Evolutionary conservation across 1,284 basidiomycete genomes (phyloP).

Genomic region (Tilletia indica): DNA sequence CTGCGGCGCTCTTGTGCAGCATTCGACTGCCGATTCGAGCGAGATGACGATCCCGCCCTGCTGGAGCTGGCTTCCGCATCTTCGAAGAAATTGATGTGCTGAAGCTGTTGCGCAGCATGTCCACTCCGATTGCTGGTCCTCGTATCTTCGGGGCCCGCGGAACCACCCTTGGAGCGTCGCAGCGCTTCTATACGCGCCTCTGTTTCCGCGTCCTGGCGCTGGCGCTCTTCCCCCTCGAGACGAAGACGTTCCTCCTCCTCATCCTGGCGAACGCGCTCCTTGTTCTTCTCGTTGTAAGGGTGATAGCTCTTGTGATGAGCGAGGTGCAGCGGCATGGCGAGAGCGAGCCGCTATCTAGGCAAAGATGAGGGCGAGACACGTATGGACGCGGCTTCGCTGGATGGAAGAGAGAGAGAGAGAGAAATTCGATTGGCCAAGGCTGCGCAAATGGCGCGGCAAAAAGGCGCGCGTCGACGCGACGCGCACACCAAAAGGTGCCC

Average conservation of each 20-base stretch:
- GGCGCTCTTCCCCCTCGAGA: constrained; percentile 68
- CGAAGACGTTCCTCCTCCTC: constrained; percentile 64
- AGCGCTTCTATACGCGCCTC: constrained; percentile 72
- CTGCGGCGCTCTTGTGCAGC: no score
- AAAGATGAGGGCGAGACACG: no score
- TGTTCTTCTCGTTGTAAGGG: constrained; percentile 75
- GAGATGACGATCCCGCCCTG: neutral
- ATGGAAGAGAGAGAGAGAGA: no score
- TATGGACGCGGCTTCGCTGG: no score
- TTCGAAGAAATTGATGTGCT: constrained; percentile 40
- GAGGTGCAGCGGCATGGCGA: constrained; percentile 41
- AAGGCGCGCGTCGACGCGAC: no score
- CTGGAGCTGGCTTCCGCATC: constrained; percentile 44
- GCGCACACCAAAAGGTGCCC: no score
- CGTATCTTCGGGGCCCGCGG: constrained; percentile 17
- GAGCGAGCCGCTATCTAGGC: no score
- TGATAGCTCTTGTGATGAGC: constrained; percentile 85
- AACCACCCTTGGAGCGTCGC: constrained; percentile 61
- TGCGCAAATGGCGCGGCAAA: no score
- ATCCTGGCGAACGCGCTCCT: constrained; percentile 72
- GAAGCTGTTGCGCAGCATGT: constrained; percentile 17
- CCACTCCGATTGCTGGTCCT: constrained; percentile 7
- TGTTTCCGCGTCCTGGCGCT: constrained; percentile 73
- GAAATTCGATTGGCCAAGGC: no score
- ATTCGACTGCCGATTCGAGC: no score